Percentiles rank a stretch among this genome's conserved stretches.
Evolutionary conservation across 2,329 filamentous ascomycete species (phyloP).

Genomic region (Tothia fuscella): DNA sequence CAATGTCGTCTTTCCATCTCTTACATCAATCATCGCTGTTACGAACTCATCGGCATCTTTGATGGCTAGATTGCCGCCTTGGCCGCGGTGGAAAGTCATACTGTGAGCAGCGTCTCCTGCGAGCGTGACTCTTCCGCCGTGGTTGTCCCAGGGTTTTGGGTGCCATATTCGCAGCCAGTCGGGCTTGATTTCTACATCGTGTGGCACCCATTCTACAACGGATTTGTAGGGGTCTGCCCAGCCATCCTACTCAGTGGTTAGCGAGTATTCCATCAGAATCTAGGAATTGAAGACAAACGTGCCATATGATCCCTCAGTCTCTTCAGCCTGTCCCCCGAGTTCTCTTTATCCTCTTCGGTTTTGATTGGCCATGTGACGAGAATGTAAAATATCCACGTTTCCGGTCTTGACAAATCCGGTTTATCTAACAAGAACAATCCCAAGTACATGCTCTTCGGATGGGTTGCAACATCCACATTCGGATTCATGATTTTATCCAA

Average conservation of each 20-base stretch:
- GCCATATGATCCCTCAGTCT: conserved; percentile 10
- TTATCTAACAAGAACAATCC: conserved; percentile 11
- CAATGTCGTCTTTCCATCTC: background rate
- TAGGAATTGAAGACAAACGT: too few relatives aligned
- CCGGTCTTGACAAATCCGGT: conserved; percentile 6
- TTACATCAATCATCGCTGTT: conserved; percentile 4
- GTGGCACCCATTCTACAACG: conserved; percentile 11
- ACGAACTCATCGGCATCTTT: conserved; percentile 12
- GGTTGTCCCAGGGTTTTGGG: conserved; percentile 10
- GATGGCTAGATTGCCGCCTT: conserved; percentile 12
- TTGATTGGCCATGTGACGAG: conserved; percentile 10
- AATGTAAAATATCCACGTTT: conserved; percentile 11
- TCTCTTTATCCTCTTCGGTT: conserved; percentile 10
- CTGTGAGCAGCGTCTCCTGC: conserved; percentile 11
- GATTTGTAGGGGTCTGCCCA: conserved; percentile 12
- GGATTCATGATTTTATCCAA: conserved; percentile 11
- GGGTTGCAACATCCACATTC: conserved; percentile 11
- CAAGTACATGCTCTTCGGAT: conserved; percentile 12
- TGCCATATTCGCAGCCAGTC: conserved; percentile 11
- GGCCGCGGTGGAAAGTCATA: conserved; percentile 13
- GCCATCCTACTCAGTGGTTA: too few relatives aligned
- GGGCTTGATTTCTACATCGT: conserved; percentile 9
- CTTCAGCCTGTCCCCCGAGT: conserved; percentile 6
- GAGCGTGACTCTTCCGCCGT: conserved; percentile 8
- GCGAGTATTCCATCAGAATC: too few relatives aligned